These are phyloP conservation scores for Lactifluus hygrophoroides DNA, from an alignment of 768 basidiomycete species.

Conservation along the genomic window DNA sequence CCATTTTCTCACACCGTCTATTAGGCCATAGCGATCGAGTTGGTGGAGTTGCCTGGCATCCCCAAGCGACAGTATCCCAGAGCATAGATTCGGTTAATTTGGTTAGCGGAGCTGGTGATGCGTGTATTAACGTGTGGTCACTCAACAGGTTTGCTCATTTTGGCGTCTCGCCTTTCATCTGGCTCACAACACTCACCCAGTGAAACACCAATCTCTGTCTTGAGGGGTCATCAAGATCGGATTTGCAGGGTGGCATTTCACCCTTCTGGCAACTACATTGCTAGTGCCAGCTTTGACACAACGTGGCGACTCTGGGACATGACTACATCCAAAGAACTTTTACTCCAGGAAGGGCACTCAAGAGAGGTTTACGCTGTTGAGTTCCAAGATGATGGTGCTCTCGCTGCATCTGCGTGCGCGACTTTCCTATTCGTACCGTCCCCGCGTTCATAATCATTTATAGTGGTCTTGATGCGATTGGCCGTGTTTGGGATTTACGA, in stretches of 20 bases:
- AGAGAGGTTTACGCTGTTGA: slow-evolving; percentile 95
- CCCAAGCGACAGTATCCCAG: slow-evolving; percentile 74
- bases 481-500: slow-evolving; percentile 93
- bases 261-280: slow-evolving; percentile 89
- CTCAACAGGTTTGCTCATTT: slow-evolving; percentile 52
- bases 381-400: slow-evolving; percentile 90
- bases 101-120: slow-evolving; percentile 87
- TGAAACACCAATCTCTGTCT: slow-evolving; percentile 74
- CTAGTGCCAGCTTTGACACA: slow-evolving; percentile 93
- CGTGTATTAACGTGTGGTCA: slow-evolving; percentile 82
- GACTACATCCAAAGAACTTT: slow-evolving; percentile 64
- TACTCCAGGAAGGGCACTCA: slow-evolving; percentile 94
- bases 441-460: slow-evolving; percentile 4
- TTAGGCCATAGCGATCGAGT: slow-evolving; percentile 84
- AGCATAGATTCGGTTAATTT: slow-evolving; percentile 63
- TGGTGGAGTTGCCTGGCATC: slow-evolving; percentile 98
- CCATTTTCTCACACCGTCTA: slow-evolving; percentile 11
- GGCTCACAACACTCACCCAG: slow-evolving; percentile 32
- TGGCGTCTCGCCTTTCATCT: background rate
- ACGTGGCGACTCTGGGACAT: slow-evolving; percentile 98
- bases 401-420: slow-evolving; percentile 85
- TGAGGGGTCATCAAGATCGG: slow-evolving; percentile 85
- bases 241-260: slow-evolving; percentile 95
- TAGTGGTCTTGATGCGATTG: slow-evolving; percentile 94
- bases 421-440: background rate